phyloP scores from a whole-genome alignment of 1,284 basidiomycete genomes.

The Wallemia hederae region DNA sequence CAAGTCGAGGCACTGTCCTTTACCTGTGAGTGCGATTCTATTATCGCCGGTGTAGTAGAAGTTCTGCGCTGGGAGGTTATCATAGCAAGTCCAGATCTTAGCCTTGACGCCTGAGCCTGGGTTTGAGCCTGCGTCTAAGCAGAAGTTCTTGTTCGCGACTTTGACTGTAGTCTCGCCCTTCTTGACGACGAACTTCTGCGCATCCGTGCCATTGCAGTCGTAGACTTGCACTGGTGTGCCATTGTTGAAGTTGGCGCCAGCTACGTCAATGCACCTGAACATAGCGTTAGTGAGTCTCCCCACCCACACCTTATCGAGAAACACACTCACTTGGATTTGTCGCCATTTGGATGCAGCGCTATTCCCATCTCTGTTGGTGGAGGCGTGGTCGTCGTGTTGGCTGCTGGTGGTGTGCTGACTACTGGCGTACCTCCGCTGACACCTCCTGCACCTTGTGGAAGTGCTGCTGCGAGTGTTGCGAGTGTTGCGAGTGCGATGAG shows the following conservation, averaged over 20 bases:
- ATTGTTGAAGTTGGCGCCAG: conserved; percentile 6
- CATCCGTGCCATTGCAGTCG: conserved; percentile 7
- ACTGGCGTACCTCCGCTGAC: too few species aligned
- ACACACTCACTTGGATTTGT: not conserved
- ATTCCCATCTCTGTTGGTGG: not conserved
- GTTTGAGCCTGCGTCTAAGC: conserved; percentile 10
- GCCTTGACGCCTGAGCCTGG: conserved; percentile 6
- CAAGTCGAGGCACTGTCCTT: conserved; percentile 12
- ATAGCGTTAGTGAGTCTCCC: too few species aligned
- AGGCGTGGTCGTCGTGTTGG: not conserved
- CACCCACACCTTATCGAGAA: too few species aligned
- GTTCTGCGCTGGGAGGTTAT: conserved; percentile 5
- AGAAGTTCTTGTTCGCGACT: conserved; percentile 9
- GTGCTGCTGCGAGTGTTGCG: not conserved
- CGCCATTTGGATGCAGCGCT: not conserved
- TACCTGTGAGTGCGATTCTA: conserved; percentile 11
- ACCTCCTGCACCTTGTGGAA: not conserved
- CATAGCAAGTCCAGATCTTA: conserved; percentile 5
- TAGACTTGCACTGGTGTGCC: conserved; percentile 8
- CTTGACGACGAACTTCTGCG: conserved; percentile 5
- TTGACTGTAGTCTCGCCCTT: not conserved
- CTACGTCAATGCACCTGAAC: conserved; percentile 6
- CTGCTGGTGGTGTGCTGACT: too few species aligned
- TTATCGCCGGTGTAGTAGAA: conserved; percentile 10
- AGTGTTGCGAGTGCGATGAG: not conserved